Base-by-base conservation (phyloP, 371 early-diverging fungal genomes). In the Rhizopus sp. region DNA sequence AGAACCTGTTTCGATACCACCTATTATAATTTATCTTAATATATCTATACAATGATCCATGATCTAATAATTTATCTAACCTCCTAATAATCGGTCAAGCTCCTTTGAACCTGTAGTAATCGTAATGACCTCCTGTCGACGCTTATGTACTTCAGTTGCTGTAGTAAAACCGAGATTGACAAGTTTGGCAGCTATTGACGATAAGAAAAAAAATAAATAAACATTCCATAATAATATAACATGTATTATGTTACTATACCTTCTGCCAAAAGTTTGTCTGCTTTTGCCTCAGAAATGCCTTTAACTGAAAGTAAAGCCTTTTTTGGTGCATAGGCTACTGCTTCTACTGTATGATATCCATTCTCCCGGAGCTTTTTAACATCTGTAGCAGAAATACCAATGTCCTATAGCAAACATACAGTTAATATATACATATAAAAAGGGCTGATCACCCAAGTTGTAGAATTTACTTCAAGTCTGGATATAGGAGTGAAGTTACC, bases 231-330 rank as follows among this genome's bases (percentile, higher is more conserved):
- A 37, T 12, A 5, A 54, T 13, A 9, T 30, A 38, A 16, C 54
- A 46, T 7, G 23, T 15, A 46, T 29, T 23, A 46, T 29, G 23
- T 7, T 23, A n/a, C 46, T 30, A 48, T 48, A 93, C 94, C 93
- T 86, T 99, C 99, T 32, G 85, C 78, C 17, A 99, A 68, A n/a
- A 99, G 83, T 68, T 98, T 97, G 66, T 99, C 99, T 7, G 95
- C 99, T 69, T 99, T 99, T 33, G 91, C 88, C 72, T 99, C 99
- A 1, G 97, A 94, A 64, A 99, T 93, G 48, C 99, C 99, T 75
- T 99, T 99, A 68, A 99, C 93, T 10, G 81, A 73, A 9, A 98
- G 70, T 13, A 99, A 76, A 42, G 81, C 73, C 74, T 98, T 98
- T 66, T 94, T 93, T 2, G 99, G 98, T 2, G 99, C 97, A 79